Evolutionary conservation across 2,329 filamentous ascomycete genomes (phyloP), one percentile per base, ranked within the genome.

Genomic region (Xylariaceae sp.): DNA sequence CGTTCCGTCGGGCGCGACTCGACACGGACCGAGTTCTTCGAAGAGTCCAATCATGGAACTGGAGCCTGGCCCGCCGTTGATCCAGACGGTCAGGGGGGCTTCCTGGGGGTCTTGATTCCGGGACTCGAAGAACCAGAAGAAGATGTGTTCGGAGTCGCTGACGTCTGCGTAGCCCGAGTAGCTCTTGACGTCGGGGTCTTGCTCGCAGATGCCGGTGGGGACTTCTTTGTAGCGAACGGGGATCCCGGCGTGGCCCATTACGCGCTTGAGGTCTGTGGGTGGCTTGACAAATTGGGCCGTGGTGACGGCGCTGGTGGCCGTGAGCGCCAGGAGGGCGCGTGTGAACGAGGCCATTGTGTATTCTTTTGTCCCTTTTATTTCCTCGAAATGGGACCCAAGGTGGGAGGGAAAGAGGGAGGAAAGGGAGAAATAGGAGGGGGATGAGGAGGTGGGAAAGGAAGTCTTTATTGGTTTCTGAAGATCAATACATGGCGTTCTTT

Each of bases 31-130:
- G 4, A 70, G 53, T 54, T 72, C 74, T 62, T 80, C 73, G 57
- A 83, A 83, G 2, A 84, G 64, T 1, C 80, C 79, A 55, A 83
- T 78, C 64, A 83, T 70, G 7, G 75, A 79, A 56, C 77, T 75
- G 12, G 70, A 73, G 1, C 80, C 80, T 0, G 77, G 77, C 0
- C 77, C 78, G 26, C 78, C 78, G 54, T 80, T 80, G 50, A 80
- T 67, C 78, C 78, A 81, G 2, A 79, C 64, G 0, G 77, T 80
- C 42, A 79, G 63, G 0, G 76, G 76, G 26, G 76, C 76, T 4
- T 72, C 67, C 3, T 67, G 60, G 3, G 77, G 75, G 53, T 78
- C 69, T 12, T 63, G 54, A 39, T 74, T 70, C 49, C 77, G 70
- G 6, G 77, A 73, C 57, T 79, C 77, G 61, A 80, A 79, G 64